A percentile compares a stretch with the other conserved stretches of the same genome.
Conservation (phyloP, 2,329 filamentous ascomycete species). For the Sporothrix luriei region DNA sequence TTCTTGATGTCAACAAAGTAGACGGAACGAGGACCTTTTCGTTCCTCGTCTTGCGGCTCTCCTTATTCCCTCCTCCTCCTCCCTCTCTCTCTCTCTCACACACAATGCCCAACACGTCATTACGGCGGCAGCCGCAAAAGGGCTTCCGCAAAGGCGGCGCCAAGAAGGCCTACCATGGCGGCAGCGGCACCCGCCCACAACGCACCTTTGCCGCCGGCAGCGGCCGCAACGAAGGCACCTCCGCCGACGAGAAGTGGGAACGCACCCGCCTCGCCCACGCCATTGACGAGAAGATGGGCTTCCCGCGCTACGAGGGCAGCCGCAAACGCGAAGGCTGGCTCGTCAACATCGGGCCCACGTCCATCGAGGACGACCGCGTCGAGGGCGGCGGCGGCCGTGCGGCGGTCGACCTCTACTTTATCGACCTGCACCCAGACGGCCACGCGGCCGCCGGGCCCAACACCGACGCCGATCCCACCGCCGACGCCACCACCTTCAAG, state of each 20-base stretch:
- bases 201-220: conserved; percentile 79
- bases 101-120: conserved; percentile 61
- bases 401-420: conserved; percentile 95
- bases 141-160: conserved; percentile 66
- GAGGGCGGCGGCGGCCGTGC: conserved; percentile 84
- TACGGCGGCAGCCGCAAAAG: conserved; percentile 61
- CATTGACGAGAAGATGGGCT: conserved; percentile 96
- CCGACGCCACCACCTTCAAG: conserved; percentile 88
- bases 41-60: conserved; percentile 1
- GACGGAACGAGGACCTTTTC: conserved; percentile 8
- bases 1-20: conserved; percentile 24
- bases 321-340: conserved; percentile 84
- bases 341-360: conserved; percentile 90
- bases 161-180: conserved; percentile 72
- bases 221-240: conserved; percentile 79
- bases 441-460: conserved; percentile 75
- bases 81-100: background rate
- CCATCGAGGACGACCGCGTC: conserved; percentile 80
- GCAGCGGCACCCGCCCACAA: conserved; percentile 48
- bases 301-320: conserved; percentile 85
- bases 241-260: conserved; percentile 90
- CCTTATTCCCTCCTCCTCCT: background rate
- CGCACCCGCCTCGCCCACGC: conserved; percentile 77
- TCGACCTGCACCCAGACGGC: conserved; percentile 89
- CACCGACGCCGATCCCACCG: conserved; percentile 80